Evolutionary conservation across 371 early-diverging fungal genomes (phyloP), one percentile per base, ranked within the genome.

Genomic region (Gilbertella persicaria): DNA sequence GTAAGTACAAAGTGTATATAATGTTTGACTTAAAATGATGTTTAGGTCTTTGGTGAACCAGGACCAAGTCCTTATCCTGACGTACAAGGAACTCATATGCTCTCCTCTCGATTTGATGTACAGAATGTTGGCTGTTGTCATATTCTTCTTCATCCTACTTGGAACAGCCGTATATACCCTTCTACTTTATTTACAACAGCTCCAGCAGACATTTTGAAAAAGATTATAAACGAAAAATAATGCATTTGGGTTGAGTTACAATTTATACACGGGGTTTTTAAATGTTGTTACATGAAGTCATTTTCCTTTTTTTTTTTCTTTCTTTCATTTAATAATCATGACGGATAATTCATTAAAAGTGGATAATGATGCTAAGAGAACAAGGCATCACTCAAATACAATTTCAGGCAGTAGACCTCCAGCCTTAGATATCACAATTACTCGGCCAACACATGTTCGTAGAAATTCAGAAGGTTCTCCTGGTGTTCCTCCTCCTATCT

Each of bases 91-190:
- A 81, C 88, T 4, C 79, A 84, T 25, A 60, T 79, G 29, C 74
- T 96, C 17, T 19, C 56, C 14, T 25, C 41, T 54, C 78, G 80
- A 41, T 94, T 93, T 63, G 75, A 79, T 28, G 79, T 87, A 2
- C 76, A 88, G 45, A 87, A 86, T 50, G 83, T 88, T 4, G 94
- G 95, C 6, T 91, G 88, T 48, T 96, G 96, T 57, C 82, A 86
- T 54, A 82, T 95, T 13, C 50, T 95, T 25, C 55, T 88, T 16
- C 96, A 96, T 55, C 95, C 95, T 14, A 58, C 60, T 38, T 96
- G 96, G 95, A 90, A 89, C 9, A 90, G 91, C 42, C 75, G 84
- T 49, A 81, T 87, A 49, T 96, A 95, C 58, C 96, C 96, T 7
- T 87, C 90, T 1, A 93, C 94, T 0, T 67, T 92, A 26, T 95